phyloP scores from a whole-genome alignment of 495 filamentous ascomycete genomes.

The Hypoxylon lienhwacheense region DNA sequence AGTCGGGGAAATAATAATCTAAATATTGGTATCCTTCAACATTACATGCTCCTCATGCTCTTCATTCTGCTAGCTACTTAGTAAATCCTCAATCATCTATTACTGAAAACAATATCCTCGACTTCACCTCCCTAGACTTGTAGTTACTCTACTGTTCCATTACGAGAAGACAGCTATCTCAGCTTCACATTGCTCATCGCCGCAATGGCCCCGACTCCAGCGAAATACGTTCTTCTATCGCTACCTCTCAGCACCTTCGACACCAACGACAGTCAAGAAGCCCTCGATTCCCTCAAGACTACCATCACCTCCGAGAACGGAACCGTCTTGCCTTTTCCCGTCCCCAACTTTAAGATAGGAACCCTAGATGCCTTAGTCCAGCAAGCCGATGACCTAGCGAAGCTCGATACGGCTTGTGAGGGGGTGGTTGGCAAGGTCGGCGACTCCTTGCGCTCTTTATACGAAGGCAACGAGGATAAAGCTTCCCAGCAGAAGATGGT shows the following conservation, averaged over 20 bases:
- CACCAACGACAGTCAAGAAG: constrained; percentile 76
- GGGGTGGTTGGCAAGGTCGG: constrained; percentile 83
- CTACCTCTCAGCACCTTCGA: constrained; percentile 53
- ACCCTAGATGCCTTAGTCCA: constrained; percentile 94
- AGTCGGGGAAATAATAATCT: too few relatives aligned
- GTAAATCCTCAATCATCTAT: too few relatives aligned
- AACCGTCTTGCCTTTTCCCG: constrained; percentile 72
- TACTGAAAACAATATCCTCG: too few relatives aligned
- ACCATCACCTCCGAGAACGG: constrained; percentile 76
- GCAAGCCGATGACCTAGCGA: constrained; percentile 92
- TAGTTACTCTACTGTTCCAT: neutral
- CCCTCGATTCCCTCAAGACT: constrained; percentile 68
- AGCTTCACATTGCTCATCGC: constrained; percentile 9
- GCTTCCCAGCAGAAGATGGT: constrained; percentile 86
- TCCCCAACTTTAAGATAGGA: constrained; percentile 96
- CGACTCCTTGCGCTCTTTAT: constrained; percentile 76
- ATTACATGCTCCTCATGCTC: too few relatives aligned
- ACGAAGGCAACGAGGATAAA: constrained; percentile 82
- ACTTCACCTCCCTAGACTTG: neutral
- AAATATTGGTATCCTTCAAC: too few relatives aligned
- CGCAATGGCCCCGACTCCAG: constrained; percentile 40
- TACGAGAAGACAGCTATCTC: neutral
- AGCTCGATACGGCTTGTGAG: constrained; percentile 79
- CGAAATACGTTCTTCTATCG: constrained; percentile 52
- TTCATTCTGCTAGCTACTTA: too few relatives aligned